Conservation (phyloP, 805 yeast species). For the Candida yuanshanica region DNA sequence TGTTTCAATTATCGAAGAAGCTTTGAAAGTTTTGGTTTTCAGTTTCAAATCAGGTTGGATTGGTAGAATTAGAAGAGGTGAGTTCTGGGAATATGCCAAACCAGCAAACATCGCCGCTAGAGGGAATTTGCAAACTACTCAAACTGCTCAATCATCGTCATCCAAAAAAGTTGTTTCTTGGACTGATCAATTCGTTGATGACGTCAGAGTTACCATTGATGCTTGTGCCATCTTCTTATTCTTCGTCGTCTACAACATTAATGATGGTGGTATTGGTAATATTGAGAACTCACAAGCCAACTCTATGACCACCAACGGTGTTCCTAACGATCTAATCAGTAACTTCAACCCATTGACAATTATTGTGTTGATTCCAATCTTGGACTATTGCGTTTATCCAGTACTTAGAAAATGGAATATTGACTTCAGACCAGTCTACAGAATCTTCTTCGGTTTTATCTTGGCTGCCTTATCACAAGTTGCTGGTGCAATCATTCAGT, state of each 20-base stretch:
- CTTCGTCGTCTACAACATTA: constrained; percentile 72
- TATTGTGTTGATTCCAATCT: constrained; percentile 71
- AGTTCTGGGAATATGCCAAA: constrained; percentile 52
- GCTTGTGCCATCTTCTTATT: constrained; percentile 72
- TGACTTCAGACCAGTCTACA: constrained; percentile 63
- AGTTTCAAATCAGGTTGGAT: constrained; percentile 39
- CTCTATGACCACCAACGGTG: constrained; percentile 65
- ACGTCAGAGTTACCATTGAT: constrained; percentile 54
- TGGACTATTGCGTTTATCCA: constrained; percentile 57
- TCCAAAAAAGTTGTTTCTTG: constrained; percentile 35
- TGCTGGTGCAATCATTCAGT: constrained; percentile 57
- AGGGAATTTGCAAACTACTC: constrained; percentile 23
- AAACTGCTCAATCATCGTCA: constrained; percentile 13
- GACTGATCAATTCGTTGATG: constrained; percentile 70
- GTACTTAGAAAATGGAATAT: constrained; percentile 39
- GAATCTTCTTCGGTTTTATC: constrained; percentile 66
- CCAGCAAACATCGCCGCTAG: constrained; percentile 47
- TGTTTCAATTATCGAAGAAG: constrained; percentile 38
- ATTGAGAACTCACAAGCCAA: constrained; percentile 49
- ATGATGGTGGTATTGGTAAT: constrained; percentile 57
- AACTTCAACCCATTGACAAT: constrained; percentile 72
- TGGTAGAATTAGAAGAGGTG: constrained; percentile 32
- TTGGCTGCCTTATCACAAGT: constrained; percentile 40
- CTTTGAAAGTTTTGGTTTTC: constrained; percentile 35
- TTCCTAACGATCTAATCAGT: constrained; percentile 77